Base-by-base conservation (phyloP, 2,329 filamentous ascomycete species). In the Cadophora sp. region DNA sequence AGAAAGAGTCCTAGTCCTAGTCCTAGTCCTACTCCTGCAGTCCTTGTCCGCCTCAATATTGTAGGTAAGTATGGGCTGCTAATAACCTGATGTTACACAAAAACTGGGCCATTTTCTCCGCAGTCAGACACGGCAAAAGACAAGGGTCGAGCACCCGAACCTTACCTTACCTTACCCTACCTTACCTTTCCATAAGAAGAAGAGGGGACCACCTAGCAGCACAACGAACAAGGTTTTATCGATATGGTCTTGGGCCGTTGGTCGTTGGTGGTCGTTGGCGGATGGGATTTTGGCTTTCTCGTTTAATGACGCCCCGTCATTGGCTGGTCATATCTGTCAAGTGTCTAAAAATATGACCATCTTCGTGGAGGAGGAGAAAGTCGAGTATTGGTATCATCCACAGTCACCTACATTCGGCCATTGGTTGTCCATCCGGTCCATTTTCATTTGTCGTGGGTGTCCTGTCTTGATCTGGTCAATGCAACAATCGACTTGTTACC, bases 341-440 rank as follows among this genome's bases (percentile, higher is more conserved):
- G 19, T 43, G 22, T 59, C 31, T 26, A 40, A 59, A 59, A 59
- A 59, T 59, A 27, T 59, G 56, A 59, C 24, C 24, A 53, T 27
- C 31, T 34, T 34, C 11, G 31, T n/a, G n/a, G n/a, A n/a, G n/a
- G n/a, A n/a, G n/a, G n/a, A n/a, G n/a, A n/a, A n/a, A n/a, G n/a
- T n/a, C n/a, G n/a, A n/a, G 14, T 37, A 12, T 37, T 4, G 14
- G 8, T 12, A 11, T 8, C 34, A 29, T 53, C 50, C 50, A 19
- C 24, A 31, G 14, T 31, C 51, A 29, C n/a, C 14, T 22, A 19
- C 16, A 43, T 26, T 31, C 22, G 34, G 9, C 22, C 55, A 19
- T 34, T 34, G n/a, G 34, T 4, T 26, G 5, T 4, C 51, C 26
- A 29, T 37, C n/a, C 31, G 55, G 11, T 5, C 29, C 27, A 37